Evolutionary conservation across 495 filamentous ascomycete genomes (phyloP), one percentile per base, ranked within the genome.

Genomic region (Penicillium chermesinum): DNA sequence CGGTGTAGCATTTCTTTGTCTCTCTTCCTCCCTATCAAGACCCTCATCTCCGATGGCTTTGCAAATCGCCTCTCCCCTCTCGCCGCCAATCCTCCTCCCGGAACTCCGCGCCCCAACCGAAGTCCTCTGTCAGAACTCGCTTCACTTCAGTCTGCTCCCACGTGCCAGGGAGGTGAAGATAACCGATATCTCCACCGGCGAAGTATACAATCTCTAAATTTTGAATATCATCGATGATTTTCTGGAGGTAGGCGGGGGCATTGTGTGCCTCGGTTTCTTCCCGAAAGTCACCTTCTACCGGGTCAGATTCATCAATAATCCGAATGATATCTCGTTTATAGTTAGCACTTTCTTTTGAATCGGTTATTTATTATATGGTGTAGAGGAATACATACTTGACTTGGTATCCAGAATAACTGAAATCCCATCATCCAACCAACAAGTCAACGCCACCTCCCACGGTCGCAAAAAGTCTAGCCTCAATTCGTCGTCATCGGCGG

Each of bases 391-490:
- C n/a, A 7, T 43, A 43, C 40, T 17, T 32, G 40, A 43, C 22
- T 43, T 27, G n/a, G 40, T 43, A 30, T 43, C 19, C 40, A 43
- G 7, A 17, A 43, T 43, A 15, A 43, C 40, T 21, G 40, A 43
- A 14, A 21, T 32, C 22, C 40, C 40, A 32, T 43, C 40, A 32
- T 43, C 40, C 40, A 43, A 21, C 40, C 40, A 43, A 21, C 21
- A 43, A 32, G 40, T 43, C 13, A 43, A 16, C 19, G 40, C 40
- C 16, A 43, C n/a, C 40, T 43, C 40, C 22, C 40, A 43, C 40
- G 40, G 40, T 43, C 13, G 17, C 40, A 43, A 32, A 43, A 43
- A 43, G 40, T 43, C 40, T 27, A 43, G 18, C n/a, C 40, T 30
- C 13, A 43, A 15, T 27, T 43, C 40, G 40, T 43, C 40, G 40